Evolutionary conservation across 495 filamentous ascomycete genomes (phyloP).

Genomic region (Evansstolkia leycettana): DNA sequence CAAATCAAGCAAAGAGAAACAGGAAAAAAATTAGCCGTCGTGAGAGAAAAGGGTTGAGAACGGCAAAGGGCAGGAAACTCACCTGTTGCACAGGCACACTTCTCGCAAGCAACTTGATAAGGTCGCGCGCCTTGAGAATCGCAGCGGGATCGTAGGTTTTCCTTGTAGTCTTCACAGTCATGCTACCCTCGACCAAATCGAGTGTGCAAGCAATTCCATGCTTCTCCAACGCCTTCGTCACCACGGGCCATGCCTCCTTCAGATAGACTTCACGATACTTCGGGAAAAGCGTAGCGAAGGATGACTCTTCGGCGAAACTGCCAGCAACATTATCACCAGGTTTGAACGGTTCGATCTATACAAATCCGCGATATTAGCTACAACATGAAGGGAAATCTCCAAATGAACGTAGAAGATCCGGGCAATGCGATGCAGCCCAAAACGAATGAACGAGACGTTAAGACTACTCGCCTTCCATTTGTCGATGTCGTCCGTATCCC

Average conservation of each 20-base stretch:
- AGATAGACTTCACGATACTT: constrained; percentile 96
- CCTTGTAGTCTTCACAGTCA: constrained; percentile 89
- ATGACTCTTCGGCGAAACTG: constrained; percentile 84
- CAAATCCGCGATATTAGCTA: constrained; percentile 3
- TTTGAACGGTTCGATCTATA: constrained; percentile 67
- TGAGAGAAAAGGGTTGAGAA: too few relatives aligned
- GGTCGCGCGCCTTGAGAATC: constrained; percentile 86
- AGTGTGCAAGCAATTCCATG: constrained; percentile 74
- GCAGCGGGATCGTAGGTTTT: constrained; percentile 92
- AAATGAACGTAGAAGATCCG: neutral
- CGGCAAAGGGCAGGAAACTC: neutral
- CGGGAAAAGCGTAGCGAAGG: constrained; percentile 84
- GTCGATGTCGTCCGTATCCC: constrained; percentile 96
- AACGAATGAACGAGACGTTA: neutral
- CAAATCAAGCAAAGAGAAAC: neutral
- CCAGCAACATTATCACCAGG: constrained; percentile 75
- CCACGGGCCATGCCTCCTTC: constrained; percentile 76
- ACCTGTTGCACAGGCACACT: constrained; percentile 82
- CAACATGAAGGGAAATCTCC: constrained; percentile 1
- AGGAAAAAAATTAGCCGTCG: neutral
- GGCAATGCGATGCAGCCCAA: neutral
- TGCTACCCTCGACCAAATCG: constrained; percentile 89
- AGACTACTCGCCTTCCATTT: constrained; percentile 85
- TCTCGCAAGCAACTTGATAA: constrained; percentile 85
- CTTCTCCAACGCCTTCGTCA: constrained; percentile 72